Evolutionary conservation across 192 early-diverging fungal genomes (phyloP).

Genomic region (Jimgerdemannia flammicorona): DNA sequence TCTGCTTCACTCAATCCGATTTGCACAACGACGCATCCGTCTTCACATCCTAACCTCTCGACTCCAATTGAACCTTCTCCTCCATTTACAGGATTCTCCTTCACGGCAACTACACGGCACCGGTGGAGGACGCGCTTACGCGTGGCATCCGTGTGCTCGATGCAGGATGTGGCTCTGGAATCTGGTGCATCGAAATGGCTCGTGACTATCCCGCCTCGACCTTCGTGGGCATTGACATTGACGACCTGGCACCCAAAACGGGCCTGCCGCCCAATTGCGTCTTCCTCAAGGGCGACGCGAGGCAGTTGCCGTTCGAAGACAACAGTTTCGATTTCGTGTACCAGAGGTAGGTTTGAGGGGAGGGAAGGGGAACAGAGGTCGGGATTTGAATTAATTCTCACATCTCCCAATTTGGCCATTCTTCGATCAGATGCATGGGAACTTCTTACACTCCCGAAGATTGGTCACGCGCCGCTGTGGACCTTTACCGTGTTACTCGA

Average conservation of each 20-base stretch:
- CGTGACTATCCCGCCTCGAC: constrained; percentile 2
- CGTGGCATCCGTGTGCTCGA: neutral
- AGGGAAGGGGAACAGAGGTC: too few relatives aligned
- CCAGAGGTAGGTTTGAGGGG: neutral
- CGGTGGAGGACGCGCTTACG: neutral
- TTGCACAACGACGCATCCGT: too few relatives aligned
- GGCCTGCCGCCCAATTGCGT: neutral
- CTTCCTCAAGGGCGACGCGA: neutral
- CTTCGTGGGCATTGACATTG: constrained; percentile 14
- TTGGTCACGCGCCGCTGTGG: neutral
- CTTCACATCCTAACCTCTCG: too few relatives aligned
- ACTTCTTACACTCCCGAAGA: neutral
- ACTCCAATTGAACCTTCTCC: too few relatives aligned
- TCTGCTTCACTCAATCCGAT: neutral
- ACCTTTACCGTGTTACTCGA: neutral
- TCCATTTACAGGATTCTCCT: neutral
- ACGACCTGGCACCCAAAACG: neutral
- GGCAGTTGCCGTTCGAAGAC: neutral
- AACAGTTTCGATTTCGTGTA: neutral
- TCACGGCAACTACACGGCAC: neutral
- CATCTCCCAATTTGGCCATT: neutral
- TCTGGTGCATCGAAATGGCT: constrained; percentile 11
- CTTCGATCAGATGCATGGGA: neutral
- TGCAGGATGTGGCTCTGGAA: neutral
- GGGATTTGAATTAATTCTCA: too few relatives aligned